A percentile compares a stretch with the other conserved stretches of the same genome.
phyloP scores from a whole-genome alignment of 371 early-diverging fungal species.

The Funneliformis caledonium region DNA sequence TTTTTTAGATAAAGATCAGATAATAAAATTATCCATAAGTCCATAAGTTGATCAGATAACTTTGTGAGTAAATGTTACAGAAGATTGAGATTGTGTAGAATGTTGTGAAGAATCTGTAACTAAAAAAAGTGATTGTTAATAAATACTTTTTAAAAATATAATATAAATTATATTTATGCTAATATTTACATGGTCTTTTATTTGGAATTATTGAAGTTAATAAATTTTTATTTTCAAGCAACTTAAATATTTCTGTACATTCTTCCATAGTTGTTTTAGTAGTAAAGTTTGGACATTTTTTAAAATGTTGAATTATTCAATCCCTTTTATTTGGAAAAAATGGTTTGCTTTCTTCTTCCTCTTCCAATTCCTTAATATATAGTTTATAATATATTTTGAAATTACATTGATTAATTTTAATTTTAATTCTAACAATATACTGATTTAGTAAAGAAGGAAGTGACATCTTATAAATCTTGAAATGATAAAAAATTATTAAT shows the following conservation, averaged over 20 bases:
- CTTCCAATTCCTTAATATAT: not conserved
- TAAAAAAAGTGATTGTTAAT: not conserved
- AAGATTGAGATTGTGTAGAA: not conserved
- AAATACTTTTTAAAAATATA: not conserved
- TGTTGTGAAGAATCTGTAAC: not conserved
- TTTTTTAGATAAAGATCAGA: not conserved
- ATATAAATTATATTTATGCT: not conserved
- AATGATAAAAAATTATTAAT: not conserved
- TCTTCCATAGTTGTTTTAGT: not conserved
- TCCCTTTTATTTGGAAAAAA: slow-evolving; percentile 23
- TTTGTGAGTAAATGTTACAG: not conserved
- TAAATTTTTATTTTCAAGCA: not conserved
- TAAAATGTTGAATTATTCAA: not conserved
- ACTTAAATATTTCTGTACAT: not conserved
- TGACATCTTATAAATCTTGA: not conserved
- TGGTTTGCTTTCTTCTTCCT: not conserved
- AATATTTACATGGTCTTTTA: not conserved
- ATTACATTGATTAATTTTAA: slow-evolving; percentile 10
- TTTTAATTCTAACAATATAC: slow-evolving; percentile 1
- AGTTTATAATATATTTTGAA: slow-evolving; percentile 8
- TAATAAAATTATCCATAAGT: slow-evolving; percentile 8
- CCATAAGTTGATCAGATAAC: not conserved
- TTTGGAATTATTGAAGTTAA: not conserved
- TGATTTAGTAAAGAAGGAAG: not conserved
- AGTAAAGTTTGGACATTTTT: slow-evolving; percentile 9